These are phyloP conservation scores for Fusarium sp. DNA, from an alignment of 2,329 filamentous ascomycete species.

Conservation along the genomic window DNA sequence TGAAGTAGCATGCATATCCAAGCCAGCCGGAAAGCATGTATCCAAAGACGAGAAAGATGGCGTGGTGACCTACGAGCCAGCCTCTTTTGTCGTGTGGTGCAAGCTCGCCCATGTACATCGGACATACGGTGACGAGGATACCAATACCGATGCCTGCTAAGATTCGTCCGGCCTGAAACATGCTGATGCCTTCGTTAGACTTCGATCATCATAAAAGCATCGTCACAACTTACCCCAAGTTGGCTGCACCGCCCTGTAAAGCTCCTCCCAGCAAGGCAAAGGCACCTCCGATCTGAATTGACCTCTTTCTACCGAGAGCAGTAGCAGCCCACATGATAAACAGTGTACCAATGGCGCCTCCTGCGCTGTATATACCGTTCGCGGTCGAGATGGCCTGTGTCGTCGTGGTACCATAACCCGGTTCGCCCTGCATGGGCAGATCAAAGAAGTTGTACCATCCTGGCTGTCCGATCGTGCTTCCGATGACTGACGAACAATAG, in stretches of 20 bases:
- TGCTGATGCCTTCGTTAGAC: slow-evolving; percentile 7
- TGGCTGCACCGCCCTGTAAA: slow-evolving; percentile 58
- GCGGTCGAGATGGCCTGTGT: slow-evolving; percentile 59
- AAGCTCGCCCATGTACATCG: slow-evolving; percentile 50
- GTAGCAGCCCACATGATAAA: slow-evolving; percentile 62
- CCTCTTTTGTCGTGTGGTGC: slow-evolving; percentile 57
- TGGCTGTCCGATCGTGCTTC: slow-evolving; percentile 63
- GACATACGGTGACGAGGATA: slow-evolving; percentile 50
- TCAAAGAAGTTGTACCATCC: slow-evolving; percentile 63
- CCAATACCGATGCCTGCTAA: slow-evolving; percentile 57
- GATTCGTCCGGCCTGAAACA: slow-evolving; percentile 56
- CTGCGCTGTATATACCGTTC: slow-evolving; percentile 60
- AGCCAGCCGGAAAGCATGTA: slow-evolving; percentile 55
- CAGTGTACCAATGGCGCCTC: slow-evolving; percentile 58
- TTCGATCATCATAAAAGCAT: fast-evolving
- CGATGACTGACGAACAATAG: slow-evolving; percentile 61
- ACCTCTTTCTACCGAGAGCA: slow-evolving; percentile 55
- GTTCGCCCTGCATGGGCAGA: slow-evolving; percentile 57
- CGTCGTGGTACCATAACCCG: slow-evolving; percentile 57
- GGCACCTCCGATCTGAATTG: slow-evolving; percentile 58
- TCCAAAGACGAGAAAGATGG: slow-evolving; percentile 59
- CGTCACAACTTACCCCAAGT: slow-evolving; percentile 49
- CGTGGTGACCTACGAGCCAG: slow-evolving; percentile 60
- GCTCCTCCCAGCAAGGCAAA: slow-evolving; percentile 59
- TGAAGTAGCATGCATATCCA: slow-evolving; percentile 51